Percentiles rank a stretch among this genome's conserved stretches.
Evolutionary conservation across 148 eudicot genomes (phyloP).

Genomic region (Fagopyrum esculentum): DNA sequence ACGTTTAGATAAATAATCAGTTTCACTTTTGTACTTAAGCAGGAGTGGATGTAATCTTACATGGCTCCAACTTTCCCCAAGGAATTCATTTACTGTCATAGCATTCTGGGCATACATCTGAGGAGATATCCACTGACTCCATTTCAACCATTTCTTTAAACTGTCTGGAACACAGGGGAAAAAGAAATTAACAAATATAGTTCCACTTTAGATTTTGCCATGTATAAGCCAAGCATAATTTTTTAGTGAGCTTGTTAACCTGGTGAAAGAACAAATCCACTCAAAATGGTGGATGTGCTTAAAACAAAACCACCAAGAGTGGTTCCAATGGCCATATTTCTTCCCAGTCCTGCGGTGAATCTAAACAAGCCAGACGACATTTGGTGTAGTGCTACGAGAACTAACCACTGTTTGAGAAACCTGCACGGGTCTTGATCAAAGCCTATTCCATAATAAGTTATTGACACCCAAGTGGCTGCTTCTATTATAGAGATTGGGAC

Average conservation of each 20-base stretch:
- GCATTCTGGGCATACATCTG: slow-evolving; percentile 29
- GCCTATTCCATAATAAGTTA: slow-evolving; percentile 57
- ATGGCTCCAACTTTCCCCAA: slow-evolving; percentile 27
- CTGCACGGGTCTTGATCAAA: slow-evolving; percentile 10
- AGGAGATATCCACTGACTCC: slow-evolving; percentile 35
- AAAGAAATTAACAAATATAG: neutral
- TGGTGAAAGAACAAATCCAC: slow-evolving; percentile 29
- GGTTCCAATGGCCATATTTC: slow-evolving; percentile 19
- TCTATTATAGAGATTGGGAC: slow-evolving; percentile 72
- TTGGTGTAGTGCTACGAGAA: slow-evolving; percentile 22
- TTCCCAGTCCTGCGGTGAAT: slow-evolving; percentile 18
- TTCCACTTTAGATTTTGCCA: too few species aligned
- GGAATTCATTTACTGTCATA: slow-evolving; percentile 27
- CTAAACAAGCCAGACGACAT: slow-evolving; percentile 23
- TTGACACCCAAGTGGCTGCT: slow-evolving; percentile 49
- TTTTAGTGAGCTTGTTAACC: slow-evolving; percentile 14
- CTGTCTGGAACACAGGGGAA: slow-evolving; percentile 3
- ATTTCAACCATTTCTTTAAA: slow-evolving; percentile 25
- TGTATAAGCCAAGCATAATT: neutral
- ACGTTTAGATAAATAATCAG: neutral
- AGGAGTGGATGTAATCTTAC: slow-evolving; percentile 12
- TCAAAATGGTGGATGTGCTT: slow-evolving; percentile 18
- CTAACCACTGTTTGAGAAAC: slow-evolving; percentile 21
- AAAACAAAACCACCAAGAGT: slow-evolving; percentile 19
- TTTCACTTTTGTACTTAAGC: neutral